phyloP scores from a whole-genome alignment of 345 rosid species.

The Lumnitzera racemosa region DNA sequence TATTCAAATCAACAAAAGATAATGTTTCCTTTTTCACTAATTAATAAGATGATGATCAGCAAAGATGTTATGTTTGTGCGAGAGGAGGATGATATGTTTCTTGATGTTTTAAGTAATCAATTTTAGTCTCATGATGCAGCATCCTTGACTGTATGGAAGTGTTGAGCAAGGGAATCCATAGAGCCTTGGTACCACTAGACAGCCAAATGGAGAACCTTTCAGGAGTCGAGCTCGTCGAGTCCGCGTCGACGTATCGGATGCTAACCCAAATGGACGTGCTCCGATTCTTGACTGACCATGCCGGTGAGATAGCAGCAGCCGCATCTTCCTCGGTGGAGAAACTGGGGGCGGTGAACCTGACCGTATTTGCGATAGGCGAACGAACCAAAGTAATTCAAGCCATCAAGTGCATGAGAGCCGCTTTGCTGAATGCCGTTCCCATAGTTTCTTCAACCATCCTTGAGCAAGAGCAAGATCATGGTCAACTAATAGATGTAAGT shows the following conservation, averaged over 20 bases:
- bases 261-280: constrained; percentile 82
- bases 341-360: constrained; percentile 40
- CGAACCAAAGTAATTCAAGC: constrained; percentile 47
- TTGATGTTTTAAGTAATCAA: too few relatives aligned
- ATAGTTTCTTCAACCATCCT: constrained; percentile 39
- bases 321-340: constrained; percentile 25
- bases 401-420: constrained; percentile 59
- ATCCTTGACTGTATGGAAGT: constrained; percentile 76
- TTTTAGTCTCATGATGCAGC: constrained; percentile 13
- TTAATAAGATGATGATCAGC: not conserved
- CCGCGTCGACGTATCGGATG: constrained; percentile 55
- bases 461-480: constrained; percentile 51
- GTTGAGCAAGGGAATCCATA: constrained; percentile 78
- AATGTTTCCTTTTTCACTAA: too few relatives aligned
- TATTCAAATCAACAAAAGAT: too few relatives aligned
- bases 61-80: not conserved
- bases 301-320: constrained; percentile 25
- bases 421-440: constrained; percentile 72
- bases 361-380: constrained; percentile 47
- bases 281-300: constrained; percentile 39
- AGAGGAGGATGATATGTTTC: not conserved
- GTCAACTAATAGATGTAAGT: constrained; percentile 53
- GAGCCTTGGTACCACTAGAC: constrained; percentile 69
- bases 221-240: constrained; percentile 62
- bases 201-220: constrained; percentile 44